Evolutionary conservation across 352 stramenopile species (phyloP).

Genomic region (Phytophthora meadii): DNA sequence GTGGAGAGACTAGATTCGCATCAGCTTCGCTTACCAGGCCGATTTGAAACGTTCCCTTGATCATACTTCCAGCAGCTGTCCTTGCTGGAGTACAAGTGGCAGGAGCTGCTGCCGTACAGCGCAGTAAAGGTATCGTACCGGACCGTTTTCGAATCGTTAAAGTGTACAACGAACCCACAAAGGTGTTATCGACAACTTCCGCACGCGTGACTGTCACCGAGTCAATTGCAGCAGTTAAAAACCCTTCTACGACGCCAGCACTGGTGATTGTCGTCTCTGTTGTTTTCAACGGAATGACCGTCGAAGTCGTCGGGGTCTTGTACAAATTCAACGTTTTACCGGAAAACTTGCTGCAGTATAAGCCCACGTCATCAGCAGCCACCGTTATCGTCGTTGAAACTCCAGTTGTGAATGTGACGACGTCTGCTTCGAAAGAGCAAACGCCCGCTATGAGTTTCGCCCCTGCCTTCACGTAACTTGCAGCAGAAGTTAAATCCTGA

Average conservation of each 20-base stretch:
- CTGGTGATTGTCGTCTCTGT: slow-evolving; percentile 40
- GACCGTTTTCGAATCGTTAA: slow-evolving; percentile 72
- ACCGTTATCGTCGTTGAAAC: slow-evolving; percentile 45
- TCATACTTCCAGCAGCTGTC: slow-evolving; percentile 66
- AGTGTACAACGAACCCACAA: slow-evolving; percentile 69
- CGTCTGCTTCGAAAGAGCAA: slow-evolving; percentile 64
- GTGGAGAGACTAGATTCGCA: slow-evolving; percentile 15
- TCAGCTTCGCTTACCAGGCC: slow-evolving; percentile 55
- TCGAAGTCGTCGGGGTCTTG: slow-evolving; percentile 53
- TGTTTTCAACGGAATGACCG: slow-evolving; percentile 54
- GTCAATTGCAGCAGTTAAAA: slow-evolving; percentile 61
- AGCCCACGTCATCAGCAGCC: slow-evolving; percentile 49
- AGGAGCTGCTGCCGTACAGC: slow-evolving; percentile 48
- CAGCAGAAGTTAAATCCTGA: slow-evolving; percentile 30
- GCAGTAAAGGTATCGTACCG: slow-evolving; percentile 61
- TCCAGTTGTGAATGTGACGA: slow-evolving; percentile 15
- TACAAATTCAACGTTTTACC: slow-evolving; percentile 54
- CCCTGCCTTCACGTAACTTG: background rate
- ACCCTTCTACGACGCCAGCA: slow-evolving; percentile 46
- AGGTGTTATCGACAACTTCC: slow-evolving; percentile 43
- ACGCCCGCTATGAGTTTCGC: slow-evolving; percentile 56
- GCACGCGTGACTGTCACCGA: slow-evolving; percentile 54
- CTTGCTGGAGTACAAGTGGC: slow-evolving; percentile 42
- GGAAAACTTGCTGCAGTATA: slow-evolving; percentile 60
- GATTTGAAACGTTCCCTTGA: slow-evolving; percentile 71